Percentiles rank a stretch among this genome's conserved stretches.
Conservation (phyloP, 371 early-diverging fungal species). For the Mortierella sp. region DNA sequence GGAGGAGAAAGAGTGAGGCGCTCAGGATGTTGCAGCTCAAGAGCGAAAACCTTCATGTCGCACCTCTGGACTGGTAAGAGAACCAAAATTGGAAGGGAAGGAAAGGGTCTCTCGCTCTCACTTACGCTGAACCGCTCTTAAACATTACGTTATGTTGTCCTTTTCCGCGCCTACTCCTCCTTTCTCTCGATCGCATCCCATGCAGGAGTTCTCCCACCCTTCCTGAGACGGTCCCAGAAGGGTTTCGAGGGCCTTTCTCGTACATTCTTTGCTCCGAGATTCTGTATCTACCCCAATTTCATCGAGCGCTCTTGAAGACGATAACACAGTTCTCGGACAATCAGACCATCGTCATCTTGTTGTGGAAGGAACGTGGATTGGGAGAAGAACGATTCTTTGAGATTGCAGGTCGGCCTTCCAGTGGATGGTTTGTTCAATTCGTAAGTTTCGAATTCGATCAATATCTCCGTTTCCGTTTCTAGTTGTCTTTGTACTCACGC, state of each 20-base stretch:
- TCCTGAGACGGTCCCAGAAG: conserved; percentile 12
- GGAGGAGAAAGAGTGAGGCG: conserved; percentile 9
- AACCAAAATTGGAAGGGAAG: not conserved
- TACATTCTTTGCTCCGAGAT: conserved; percentile 58
- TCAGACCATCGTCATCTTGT: conserved; percentile 38
- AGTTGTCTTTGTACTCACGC: too few species aligned
- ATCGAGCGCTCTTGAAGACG: conserved; percentile 52
- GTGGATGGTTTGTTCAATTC: conserved; percentile 28
- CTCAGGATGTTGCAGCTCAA: conserved; percentile 5
- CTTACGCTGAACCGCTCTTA: not conserved
- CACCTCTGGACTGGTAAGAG: conserved; percentile 37
- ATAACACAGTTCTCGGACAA: conserved; percentile 36
- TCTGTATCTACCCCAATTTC: conserved; percentile 53
- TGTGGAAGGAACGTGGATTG: conserved; percentile 58
- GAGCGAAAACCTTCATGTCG: conserved; percentile 18
- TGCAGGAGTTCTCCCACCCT: conserved; percentile 29
- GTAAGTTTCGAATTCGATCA: conserved; percentile 9
- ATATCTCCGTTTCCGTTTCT: not conserved
- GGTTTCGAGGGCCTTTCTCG: conserved; percentile 43
- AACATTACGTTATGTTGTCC: too few species aligned
- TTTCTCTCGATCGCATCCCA: not conserved
- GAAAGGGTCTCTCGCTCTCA: not conserved
- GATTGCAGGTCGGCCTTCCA: conserved; percentile 15
- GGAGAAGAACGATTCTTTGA: conserved; percentile 56
- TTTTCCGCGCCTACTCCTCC: not conserved